Conservation (phyloP, 1,284 basidiomycete genomes). For the Marasmius oreades region DNA sequence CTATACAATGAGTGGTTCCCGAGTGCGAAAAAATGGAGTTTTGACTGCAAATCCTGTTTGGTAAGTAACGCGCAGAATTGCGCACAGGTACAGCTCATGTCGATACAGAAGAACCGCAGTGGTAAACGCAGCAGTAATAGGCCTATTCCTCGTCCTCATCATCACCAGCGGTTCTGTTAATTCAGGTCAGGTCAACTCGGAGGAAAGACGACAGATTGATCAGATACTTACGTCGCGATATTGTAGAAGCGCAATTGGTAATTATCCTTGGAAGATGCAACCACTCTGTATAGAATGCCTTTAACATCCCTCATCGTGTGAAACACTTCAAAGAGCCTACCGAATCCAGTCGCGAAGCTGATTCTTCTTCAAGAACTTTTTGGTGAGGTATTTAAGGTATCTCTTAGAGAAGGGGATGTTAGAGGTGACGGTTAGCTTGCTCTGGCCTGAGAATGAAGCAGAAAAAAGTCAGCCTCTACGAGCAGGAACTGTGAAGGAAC, state of each 20-base stretch:
- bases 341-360: constrained; percentile 84
- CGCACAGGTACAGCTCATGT: not conserved
- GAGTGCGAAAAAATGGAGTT: too few relatives aligned
- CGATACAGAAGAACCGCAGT: not conserved
- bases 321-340: constrained; percentile 27
- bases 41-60: too few relatives aligned
- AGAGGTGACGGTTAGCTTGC: constrained; percentile 78
- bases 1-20: too few relatives aligned
- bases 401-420: constrained; percentile 88
- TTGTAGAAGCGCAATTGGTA: constrained; percentile 95
- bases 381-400: constrained; percentile 92
- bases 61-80: too few relatives aligned
- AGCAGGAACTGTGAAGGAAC: not conserved
- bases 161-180: constrained; percentile 41
- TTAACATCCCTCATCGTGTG: not conserved
- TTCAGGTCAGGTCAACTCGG: not conserved
- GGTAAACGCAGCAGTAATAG: not conserved
- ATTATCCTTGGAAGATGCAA: constrained; percentile 85
- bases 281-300: constrained; percentile 49
- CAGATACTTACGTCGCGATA: constrained; percentile 69
- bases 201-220: constrained; percentile 23
- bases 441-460: constrained; percentile 46
- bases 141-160: constrained; percentile 50
- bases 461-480: constrained; percentile 8
- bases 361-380: constrained; percentile 96